Evolutionary conservation across 371 early-diverging fungal species (phyloP), one percentile per base, ranked within the genome.

Genomic region (Actinomortierella wolfii): DNA sequence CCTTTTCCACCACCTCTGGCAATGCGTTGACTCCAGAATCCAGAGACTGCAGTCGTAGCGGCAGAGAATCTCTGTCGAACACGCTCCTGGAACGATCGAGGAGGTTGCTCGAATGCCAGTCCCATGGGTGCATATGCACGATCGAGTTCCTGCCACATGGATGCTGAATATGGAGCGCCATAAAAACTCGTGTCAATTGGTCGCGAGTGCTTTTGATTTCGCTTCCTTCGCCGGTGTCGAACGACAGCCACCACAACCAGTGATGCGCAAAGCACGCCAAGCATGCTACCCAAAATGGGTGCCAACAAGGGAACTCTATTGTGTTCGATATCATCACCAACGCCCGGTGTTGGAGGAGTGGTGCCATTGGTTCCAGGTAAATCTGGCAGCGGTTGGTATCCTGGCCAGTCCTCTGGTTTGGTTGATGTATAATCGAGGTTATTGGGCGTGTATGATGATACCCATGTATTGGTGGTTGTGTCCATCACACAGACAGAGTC

Each of bases 351-450:
- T 15, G 54, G n/a, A 14, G 49, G 51, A 7, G 57, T 47, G 13
- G 61, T 48, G 18, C 39, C 54, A 11, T 40, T 47, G n/a, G 23
- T 41, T 0, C 11, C n/a, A 13, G 62, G 59, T 25, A 59, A 44
- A 34, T 34, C 34, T 11, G 18, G 59, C 1, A 20, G 54, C 23
- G 13, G 60, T 52, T 24, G 51, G 34, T 71, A 71, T 34, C 73
- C 73, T 8, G 73, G 73, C 73, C 73, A 71, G 34, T 71, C 67
- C 44, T 71, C 59, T 42, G 73, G 73, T 14, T 65, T 65, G 39
- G 73, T 66, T 8, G 73, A 71, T 4, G 73, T 71, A 28, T 24
- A 49, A 3, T 55, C 42, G 8, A 71, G 46, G n/a, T 62, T 66
- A 25, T 58, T 66, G 14, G 73, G 73, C 6, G 62, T 49, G 34